A percentile compares a stretch with the other conserved stretches of the same genome.
Evolutionary conservation across 768 basidiomycete genomes (phyloP).

Genomic region (Boletus eberwhitei): DNA sequence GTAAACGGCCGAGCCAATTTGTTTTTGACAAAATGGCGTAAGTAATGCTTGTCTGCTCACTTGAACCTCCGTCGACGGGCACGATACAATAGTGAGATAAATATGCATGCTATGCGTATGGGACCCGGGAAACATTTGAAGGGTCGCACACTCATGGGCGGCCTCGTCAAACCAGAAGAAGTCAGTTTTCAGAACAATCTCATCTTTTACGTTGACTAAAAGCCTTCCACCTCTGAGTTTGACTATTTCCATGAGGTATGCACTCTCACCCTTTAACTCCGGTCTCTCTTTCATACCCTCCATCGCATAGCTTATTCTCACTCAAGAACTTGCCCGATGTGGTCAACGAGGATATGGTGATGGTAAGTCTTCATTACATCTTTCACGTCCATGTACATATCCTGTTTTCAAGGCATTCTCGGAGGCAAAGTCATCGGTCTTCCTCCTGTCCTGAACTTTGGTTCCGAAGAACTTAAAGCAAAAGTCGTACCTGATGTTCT

Average conservation of each 20-base stretch:
- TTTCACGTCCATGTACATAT: neutral
- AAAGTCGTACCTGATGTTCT: constrained; percentile 50
- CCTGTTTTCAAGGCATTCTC: constrained; percentile 33
- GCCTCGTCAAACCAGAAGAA: constrained; percentile 72
- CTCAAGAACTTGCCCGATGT: constrained; percentile 57
- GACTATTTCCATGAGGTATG: constrained; percentile 71
- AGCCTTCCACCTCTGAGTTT: constrained; percentile 38
- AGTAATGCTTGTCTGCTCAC: constrained; percentile 8
- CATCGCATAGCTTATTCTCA: constrained; percentile 49
- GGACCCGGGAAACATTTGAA: constrained; percentile 87
- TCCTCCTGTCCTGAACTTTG: constrained; percentile 71
- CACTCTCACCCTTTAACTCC: constrained; percentile 24
- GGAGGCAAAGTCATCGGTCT: constrained; percentile 67
- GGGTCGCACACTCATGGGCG: constrained; percentile 71
- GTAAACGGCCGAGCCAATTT: constrained; percentile 77
- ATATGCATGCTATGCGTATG: constrained; percentile 87
- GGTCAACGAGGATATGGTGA: constrained; percentile 65
- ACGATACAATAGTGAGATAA: constrained; percentile 44
- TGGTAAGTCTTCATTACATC: constrained; percentile 33
- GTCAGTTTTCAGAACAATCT: constrained; percentile 31
- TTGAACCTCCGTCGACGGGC: neutral
- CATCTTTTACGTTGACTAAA: constrained; percentile 4
- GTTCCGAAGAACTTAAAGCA: constrained; percentile 47
- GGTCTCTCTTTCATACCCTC: neutral
- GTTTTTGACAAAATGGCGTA: constrained; percentile 84